phyloP scores from a whole-genome alignment of 805 yeast genomes.

The Suhomyces prunicola region DNA sequence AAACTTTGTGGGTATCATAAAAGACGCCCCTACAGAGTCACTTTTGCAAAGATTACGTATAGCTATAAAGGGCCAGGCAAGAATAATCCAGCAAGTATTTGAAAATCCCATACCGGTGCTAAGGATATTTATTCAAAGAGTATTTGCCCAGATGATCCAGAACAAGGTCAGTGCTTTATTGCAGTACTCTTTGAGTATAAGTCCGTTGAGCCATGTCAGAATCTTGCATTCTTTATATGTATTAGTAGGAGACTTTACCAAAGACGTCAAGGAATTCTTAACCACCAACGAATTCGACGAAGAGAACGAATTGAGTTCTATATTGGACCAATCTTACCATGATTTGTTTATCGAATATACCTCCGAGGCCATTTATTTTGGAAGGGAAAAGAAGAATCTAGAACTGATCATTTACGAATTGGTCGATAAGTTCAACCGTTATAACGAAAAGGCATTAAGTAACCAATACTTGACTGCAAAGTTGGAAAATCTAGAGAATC shows the following conservation, averaged over 20 bases:
- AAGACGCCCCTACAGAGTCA: slow-evolving; percentile 50
- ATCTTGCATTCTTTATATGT: slow-evolving; percentile 65
- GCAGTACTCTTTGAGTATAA: slow-evolving; percentile 58
- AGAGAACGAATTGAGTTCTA: slow-evolving; percentile 41
- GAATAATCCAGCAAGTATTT: slow-evolving; percentile 71
- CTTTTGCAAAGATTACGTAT: slow-evolving; percentile 52
- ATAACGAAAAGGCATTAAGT: slow-evolving; percentile 34
- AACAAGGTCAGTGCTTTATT: slow-evolving; percentile 56
- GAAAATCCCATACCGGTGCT: slow-evolving; percentile 66
- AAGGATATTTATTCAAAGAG: slow-evolving; percentile 66
- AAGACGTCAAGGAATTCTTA: slow-evolving; percentile 62
- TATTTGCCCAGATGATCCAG: slow-evolving; percentile 69
- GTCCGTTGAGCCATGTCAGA: slow-evolving; percentile 72
- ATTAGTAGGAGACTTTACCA: slow-evolving; percentile 56
- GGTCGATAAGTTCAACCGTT: slow-evolving; percentile 43
- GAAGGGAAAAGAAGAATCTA: slow-evolving; percentile 64
- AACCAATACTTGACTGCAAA: slow-evolving; percentile 34
- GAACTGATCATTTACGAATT: slow-evolving; percentile 49
- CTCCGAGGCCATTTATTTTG: slow-evolving; percentile 66
- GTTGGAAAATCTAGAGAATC: slow-evolving; percentile 33
- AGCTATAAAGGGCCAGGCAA: slow-evolving; percentile 68
- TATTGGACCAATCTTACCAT: slow-evolving; percentile 68
- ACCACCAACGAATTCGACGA: slow-evolving; percentile 44
- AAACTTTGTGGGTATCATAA: slow-evolving; percentile 41
- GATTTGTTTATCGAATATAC: slow-evolving; percentile 72